These are phyloP conservation scores for Vigna unguiculata DNA, from an alignment of 306 rosid species.

Conservation along the genomic window DNA sequence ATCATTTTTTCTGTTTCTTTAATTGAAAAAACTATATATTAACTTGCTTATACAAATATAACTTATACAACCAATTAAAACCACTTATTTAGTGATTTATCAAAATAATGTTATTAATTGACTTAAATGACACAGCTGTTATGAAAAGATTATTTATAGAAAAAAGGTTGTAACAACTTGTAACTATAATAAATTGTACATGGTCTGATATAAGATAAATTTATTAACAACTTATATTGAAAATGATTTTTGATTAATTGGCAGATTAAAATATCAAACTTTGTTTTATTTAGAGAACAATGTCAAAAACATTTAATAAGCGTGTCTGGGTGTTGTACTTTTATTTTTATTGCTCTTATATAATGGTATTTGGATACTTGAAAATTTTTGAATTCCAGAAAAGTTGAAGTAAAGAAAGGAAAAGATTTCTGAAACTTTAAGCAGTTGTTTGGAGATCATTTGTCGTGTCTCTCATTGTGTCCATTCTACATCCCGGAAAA, in stretches of 20 bases:
- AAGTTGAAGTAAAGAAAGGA: constrained; percentile 31
- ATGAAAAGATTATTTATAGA: no score
- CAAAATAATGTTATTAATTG: no score
- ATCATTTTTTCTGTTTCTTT: background rate
- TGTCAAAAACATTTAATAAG: background rate
- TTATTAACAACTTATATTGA: background rate
- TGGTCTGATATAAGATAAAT: no score
- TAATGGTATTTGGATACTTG: constrained; percentile 35
- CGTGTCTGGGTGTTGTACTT: background rate
- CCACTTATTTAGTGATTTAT: no score
- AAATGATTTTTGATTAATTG: background rate
- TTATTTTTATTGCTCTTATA: background rate
- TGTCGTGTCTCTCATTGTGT: constrained; percentile 37
- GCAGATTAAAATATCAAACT: background rate
- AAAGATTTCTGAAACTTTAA: constrained; percentile 22
- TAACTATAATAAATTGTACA: background rate
- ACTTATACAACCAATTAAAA: no score
- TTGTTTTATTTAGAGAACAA: background rate
- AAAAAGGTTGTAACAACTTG: no score
- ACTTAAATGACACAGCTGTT: no score
- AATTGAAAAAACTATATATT: background rate
- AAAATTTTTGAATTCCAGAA: constrained; percentile 35
- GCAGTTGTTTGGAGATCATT: constrained; percentile 8
- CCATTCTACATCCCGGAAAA: constrained; percentile 47
- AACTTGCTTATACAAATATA: background rate